These are phyloP conservation scores for Hymenoscyphus salicellus DNA, from an alignment of 2,329 filamentous ascomycete species.

Conservation along the genomic window DNA sequence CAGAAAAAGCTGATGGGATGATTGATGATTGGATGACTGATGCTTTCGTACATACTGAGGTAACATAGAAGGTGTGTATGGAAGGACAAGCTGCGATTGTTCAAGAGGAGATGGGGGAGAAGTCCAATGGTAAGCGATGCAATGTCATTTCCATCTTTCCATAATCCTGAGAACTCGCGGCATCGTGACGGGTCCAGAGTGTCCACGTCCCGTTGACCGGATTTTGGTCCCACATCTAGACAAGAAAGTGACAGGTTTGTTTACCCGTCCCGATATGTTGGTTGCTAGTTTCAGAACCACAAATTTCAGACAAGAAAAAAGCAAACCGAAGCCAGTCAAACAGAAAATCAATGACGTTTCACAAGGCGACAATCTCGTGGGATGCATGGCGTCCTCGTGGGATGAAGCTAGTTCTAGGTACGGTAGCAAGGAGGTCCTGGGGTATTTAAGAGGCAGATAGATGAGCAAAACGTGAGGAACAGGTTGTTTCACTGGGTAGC, in stretches of 20 bases:
- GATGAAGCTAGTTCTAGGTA: neutral
- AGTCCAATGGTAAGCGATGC: too few relatives aligned
- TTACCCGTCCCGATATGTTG: constrained; percentile 5
- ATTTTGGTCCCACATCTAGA: neutral
- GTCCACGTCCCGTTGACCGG: neutral
- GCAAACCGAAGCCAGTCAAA: neutral
- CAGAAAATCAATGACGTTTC: neutral
- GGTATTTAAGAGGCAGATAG: too few relatives aligned
- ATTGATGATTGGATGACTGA: neutral
- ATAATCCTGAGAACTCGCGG: neutral
- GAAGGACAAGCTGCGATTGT: neutral
- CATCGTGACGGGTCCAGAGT: too few relatives aligned
- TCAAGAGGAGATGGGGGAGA: too few relatives aligned
- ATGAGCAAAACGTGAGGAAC: too few relatives aligned
- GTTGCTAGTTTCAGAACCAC: constrained; percentile 5
- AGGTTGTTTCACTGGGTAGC: neutral
- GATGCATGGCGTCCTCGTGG: neutral
- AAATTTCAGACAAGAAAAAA: neutral
- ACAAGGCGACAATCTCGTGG: neutral
- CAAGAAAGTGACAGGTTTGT: constrained; percentile 7
- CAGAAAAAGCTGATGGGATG: neutral
- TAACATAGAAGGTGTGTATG: neutral
- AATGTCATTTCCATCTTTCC: neutral
- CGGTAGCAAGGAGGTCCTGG: neutral
- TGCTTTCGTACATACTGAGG: neutral